Conservation (phyloP, 2,329 filamentous ascomycete genomes). For the Mycogone perniciosa region DNA sequence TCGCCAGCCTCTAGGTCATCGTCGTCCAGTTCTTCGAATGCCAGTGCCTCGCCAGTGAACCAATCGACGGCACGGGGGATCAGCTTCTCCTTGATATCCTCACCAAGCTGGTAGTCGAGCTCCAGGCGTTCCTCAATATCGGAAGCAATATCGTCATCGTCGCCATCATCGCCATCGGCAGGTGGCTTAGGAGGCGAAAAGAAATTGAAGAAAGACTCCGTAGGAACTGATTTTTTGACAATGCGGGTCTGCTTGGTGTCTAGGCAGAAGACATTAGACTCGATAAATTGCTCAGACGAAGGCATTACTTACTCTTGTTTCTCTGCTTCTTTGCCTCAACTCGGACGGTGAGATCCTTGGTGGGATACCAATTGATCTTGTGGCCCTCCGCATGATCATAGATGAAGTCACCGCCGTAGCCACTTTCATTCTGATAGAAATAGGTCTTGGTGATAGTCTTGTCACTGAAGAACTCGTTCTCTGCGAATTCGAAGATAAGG, state of each 20-base stretch:
- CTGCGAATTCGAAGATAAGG: constrained; percentile 91
- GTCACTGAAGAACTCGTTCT: constrained; percentile 97
- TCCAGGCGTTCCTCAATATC: constrained; percentile 98
- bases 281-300: background rate
- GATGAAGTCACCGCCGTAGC: constrained; percentile 98
- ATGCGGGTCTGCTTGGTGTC: constrained; percentile 99
- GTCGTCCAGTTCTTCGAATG: constrained; percentile 85
- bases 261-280: constrained; percentile 30
- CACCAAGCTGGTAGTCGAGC: constrained; percentile 96
- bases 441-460: constrained; percentile 97
- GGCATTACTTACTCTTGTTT: constrained; percentile 75
- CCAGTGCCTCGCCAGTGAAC: constrained; percentile 97
- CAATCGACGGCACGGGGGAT: constrained; percentile 98
- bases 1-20: constrained; percentile 78
- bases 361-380: constrained; percentile 93
- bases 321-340: constrained; percentile 99
- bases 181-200: constrained; percentile 92
- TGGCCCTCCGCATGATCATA: constrained; percentile 98
- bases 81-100: constrained; percentile 99
- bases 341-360: constrained; percentile 88
- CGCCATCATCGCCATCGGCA: constrained; percentile 59
- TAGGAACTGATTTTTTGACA: constrained; percentile 98
- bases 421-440: constrained; percentile 97
- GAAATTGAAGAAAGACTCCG: constrained; percentile 99
- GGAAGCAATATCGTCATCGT: constrained; percentile 64